These are phyloP conservation scores for Mycena floridula DNA, from an alignment of 768 basidiomycete species.

Conservation along the genomic window DNA sequence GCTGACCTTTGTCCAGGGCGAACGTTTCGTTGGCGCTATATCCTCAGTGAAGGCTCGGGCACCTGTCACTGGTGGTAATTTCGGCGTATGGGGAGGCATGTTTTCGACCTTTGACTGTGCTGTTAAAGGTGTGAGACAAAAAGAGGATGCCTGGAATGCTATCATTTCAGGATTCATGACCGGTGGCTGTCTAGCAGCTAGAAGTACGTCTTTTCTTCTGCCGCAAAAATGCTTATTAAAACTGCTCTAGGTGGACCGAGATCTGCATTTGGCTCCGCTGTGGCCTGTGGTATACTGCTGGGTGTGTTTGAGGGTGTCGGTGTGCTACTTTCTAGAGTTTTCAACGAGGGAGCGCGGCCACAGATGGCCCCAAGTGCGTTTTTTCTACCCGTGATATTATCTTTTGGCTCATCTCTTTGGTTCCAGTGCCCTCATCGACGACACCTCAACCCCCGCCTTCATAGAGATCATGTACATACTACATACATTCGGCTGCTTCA, in stretches of 20 bases:
- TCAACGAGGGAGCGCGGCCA: constrained; percentile 77
- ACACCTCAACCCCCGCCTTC: too few relatives aligned
- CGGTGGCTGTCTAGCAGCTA: constrained; percentile 89
- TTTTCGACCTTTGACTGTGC: constrained; percentile 99
- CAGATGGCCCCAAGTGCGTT: constrained; percentile 73
- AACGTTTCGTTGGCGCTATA: constrained; percentile 88
- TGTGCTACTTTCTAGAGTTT: constrained; percentile 83
- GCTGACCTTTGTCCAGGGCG: constrained; percentile 51
- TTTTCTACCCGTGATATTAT: too few relatives aligned
- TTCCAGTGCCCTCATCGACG: too few relatives aligned
- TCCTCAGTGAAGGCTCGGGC: constrained; percentile 97
- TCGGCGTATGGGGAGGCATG: constrained; percentile 95
- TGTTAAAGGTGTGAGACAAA: constrained; percentile 93
- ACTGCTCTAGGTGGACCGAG: constrained; percentile 73
- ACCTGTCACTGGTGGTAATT: constrained; percentile 97
- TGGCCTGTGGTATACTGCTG: constrained; percentile 93
- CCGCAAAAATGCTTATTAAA: constrained; percentile 5
- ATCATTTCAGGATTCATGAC: constrained; percentile 99
- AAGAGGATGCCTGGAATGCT: constrained; percentile 98
- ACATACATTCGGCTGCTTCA: too few relatives aligned
- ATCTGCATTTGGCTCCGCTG: constrained; percentile 86
- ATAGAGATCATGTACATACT: too few relatives aligned
- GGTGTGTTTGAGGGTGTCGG: constrained; percentile 96
- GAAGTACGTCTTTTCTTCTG: constrained; percentile 60
- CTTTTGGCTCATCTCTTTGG: too few relatives aligned